These are phyloP conservation scores for Blastocystis sp. DNA, from an alignment of 352 stramenopile genomes.

Conservation along the genomic window DNA sequence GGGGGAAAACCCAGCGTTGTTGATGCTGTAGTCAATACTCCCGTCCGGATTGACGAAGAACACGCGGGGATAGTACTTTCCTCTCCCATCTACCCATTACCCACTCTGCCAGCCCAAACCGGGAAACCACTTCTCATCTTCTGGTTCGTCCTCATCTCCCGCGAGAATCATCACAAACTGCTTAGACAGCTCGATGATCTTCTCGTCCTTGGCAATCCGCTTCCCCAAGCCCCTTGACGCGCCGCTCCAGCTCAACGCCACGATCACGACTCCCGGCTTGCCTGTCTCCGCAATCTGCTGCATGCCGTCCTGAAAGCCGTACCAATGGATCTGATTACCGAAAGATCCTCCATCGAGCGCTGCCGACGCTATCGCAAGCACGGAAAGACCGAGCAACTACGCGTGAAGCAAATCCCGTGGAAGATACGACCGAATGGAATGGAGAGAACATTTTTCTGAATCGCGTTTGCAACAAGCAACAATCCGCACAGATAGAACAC, in stretches of 20 bases:
- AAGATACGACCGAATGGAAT: background rate
- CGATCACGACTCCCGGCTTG: constrained; percentile 61
- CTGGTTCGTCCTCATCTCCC: constrained; percentile 66
- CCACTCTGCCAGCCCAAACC: background rate
- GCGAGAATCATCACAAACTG: constrained; percentile 68
- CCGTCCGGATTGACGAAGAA: constrained; percentile 67
- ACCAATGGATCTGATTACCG: constrained; percentile 30
- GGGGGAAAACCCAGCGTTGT: constrained; percentile 67
- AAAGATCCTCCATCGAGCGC: constrained; percentile 51
- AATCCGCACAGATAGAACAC: background rate
- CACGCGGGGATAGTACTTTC: constrained; percentile 67
- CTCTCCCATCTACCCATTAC: constrained; percentile 39
- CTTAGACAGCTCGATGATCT: constrained; percentile 61
- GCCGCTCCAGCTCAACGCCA: constrained; percentile 56
- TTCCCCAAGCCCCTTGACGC: constrained; percentile 50
- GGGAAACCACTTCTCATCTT: constrained; percentile 67
- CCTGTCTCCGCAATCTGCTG: constrained; percentile 9
- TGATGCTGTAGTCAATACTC: constrained; percentile 62
- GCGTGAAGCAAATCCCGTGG: background rate
- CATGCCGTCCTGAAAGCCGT: constrained; percentile 41
- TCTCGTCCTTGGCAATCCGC: constrained; percentile 52
- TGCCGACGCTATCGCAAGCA: constrained; percentile 4
- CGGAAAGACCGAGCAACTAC: constrained; percentile 10
- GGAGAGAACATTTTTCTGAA: constrained; percentile 48
- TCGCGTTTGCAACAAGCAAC: background rate